Conservation (phyloP, 2,329 filamentous ascomycete species). For the Juglanconis juglandina region DNA sequence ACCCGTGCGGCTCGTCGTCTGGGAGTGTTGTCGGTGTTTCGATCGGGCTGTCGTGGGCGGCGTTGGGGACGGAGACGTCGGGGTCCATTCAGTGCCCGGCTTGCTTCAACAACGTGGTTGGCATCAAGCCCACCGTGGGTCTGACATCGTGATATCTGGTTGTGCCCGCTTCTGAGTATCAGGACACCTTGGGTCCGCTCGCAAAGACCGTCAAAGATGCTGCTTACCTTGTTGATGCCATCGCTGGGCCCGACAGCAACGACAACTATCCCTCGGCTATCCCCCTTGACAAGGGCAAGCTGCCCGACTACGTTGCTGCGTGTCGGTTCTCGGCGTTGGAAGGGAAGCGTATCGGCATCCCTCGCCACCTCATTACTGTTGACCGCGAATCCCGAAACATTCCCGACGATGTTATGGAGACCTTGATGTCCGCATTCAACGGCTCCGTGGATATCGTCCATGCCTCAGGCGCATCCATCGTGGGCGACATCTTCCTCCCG, state of each 20-base stretch:
- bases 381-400: constrained; percentile 5
- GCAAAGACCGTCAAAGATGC: constrained; percentile 68
- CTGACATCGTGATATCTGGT: constrained; percentile 61
- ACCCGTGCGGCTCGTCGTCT: constrained; percentile 66
- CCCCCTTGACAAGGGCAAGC: constrained; percentile 41
- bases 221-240: constrained; percentile 62
- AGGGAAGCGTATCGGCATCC: constrained; percentile 62
- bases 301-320: constrained; percentile 60
- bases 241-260: constrained; percentile 42
- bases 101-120: constrained; percentile 55
- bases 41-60: constrained; percentile 52
- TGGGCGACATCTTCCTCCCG: constrained; percentile 48
- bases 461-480: constrained; percentile 55
- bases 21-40: constrained; percentile 64
- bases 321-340: constrained; percentile 50
- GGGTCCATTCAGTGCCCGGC: constrained; percentile 62
- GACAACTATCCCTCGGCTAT: constrained; percentile 65
- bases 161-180: constrained; percentile 64
- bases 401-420: background rate
- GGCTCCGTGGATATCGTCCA: constrained; percentile 49
- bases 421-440: constrained; percentile 50
- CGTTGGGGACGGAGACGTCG: constrained; percentile 72
- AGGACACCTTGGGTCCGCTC: constrained; percentile 68
- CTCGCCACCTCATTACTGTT: constrained; percentile 52
- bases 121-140: constrained; percentile 62